Base-by-base conservation (phyloP, 1,139 yeast genomes). In the Blastobotrys proliferans region DNA sequence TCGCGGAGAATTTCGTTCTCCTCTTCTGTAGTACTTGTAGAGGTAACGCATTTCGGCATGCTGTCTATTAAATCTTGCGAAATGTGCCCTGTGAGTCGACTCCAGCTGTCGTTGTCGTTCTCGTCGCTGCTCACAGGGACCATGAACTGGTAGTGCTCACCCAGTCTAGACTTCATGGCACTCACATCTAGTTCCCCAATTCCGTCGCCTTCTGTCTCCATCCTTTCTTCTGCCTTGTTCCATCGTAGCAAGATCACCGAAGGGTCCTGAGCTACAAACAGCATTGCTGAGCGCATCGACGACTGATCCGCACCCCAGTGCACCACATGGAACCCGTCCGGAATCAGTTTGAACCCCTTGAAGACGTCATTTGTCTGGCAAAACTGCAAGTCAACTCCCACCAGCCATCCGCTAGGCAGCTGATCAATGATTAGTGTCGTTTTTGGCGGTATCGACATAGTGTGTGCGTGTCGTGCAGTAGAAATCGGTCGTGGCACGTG, bases 321-420 rank as follows among this genome's bases (percentile, higher is more conserved):
- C 13, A 69, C 49, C 3, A 63, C 51, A 51, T 69, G 74, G 4
- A 64, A 36, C 1, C 73, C 73, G n/a, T 55, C 47, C 2, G 66
- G 64, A 13, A 69, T 55, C 18, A 58, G 54, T 41, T 67, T 68
- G 41, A 69, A 53, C 2, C 74, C 74, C 38, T 49, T 57, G 34
- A 68, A 58, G 10, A 54, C 47, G 1, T 54, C 43, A 14, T 63
- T 66, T 2, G 69, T 46, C 31, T 63, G 58, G 55, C 69, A 68
- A 48, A 66, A 67, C 35, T 63, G 65, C 9, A 64, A 46, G 46
- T 69, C 72, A 9, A 69, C 58, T 2, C 73, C 74, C 0, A 66
- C 53, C 1, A 63, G 52, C 58, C 67, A 62, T n/a, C 45, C 55
- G 1, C 46, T 39, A 1, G 68, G 67, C 1, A 63, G 39, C 29